Percentiles rank a stretch among this genome's conserved stretches.
Conservation (phyloP, 768 basidiomycete species). For the Cyclocybe aegerita region DNA sequence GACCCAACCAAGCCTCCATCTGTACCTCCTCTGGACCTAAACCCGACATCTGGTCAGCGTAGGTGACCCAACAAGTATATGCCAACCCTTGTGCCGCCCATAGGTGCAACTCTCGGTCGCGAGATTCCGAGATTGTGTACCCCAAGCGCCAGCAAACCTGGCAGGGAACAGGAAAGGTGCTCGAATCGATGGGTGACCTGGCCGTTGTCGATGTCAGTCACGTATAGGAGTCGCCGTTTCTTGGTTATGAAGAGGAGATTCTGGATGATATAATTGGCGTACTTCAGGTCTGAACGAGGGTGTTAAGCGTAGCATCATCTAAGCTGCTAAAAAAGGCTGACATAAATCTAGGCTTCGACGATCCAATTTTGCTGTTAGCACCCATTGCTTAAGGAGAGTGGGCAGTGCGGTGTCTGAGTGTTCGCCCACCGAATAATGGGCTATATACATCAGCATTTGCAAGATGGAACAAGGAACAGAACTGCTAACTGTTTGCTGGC, state of each 20-base stretch:
- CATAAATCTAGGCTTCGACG: constrained; percentile 54
- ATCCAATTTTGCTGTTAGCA: constrained; percentile 56
- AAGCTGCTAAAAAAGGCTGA: constrained; percentile 37
- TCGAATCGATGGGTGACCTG: constrained; percentile 47
- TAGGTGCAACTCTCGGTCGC: constrained; percentile 43
- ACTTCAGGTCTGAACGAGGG: constrained; percentile 41
- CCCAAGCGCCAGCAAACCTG: constrained; percentile 61
- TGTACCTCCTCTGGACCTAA: constrained; percentile 57
- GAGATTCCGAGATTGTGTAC: constrained; percentile 36
- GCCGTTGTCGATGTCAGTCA: constrained; percentile 42
- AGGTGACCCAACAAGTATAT: constrained; percentile 60
- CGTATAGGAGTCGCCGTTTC: constrained; percentile 53
- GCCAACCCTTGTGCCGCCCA: constrained; percentile 67
- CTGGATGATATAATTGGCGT: constrained; percentile 47
- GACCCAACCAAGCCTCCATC: constrained; percentile 26
- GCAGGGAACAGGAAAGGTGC: constrained; percentile 66
- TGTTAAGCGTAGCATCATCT: constrained; percentile 23
- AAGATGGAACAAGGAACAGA: neutral
- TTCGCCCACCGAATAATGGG: constrained; percentile 3
- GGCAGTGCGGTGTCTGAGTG: constrained; percentile 31
- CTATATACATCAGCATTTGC: neutral
- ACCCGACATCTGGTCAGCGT: constrained; percentile 63
- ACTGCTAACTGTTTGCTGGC: constrained; percentile 31
- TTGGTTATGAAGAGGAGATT: constrained; percentile 56
- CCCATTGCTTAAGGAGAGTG: constrained; percentile 71